phyloP scores from a whole-genome alignment of 2,329 filamentous ascomycete species.

The Cordyceps militaris region DNA sequence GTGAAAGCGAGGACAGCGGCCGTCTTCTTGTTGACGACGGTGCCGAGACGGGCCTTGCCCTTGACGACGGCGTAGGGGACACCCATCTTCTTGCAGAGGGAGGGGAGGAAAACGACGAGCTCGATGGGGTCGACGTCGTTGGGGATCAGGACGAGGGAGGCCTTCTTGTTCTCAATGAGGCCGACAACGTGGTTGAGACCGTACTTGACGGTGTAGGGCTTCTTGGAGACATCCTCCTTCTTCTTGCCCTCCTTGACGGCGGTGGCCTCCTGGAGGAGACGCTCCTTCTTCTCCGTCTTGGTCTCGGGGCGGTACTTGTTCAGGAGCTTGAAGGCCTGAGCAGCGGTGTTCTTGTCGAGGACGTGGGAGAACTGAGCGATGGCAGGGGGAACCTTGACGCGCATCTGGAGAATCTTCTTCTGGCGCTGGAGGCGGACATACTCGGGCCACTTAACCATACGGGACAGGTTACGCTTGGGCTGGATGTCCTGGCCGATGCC shows the following conservation, averaged over 20 bases:
- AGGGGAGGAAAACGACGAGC: constrained; percentile 97
- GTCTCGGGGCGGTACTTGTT: constrained; percentile 99
- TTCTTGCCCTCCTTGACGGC: constrained; percentile 99
- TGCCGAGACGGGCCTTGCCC: constrained; percentile 98
- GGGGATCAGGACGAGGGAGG: constrained; percentile 92
- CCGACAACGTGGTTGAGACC: constrained; percentile 99
- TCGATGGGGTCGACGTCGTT: constrained; percentile 99
- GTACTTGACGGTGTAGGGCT: constrained; percentile 99
- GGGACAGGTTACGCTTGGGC: constrained; percentile 87
- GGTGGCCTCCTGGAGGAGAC: constrained; percentile 94
- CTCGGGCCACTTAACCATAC: constrained; percentile 99
- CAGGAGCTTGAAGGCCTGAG: constrained; percentile 96
- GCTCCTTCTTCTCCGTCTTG: constrained; percentile 99
- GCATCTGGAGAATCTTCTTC: constrained; percentile 93
- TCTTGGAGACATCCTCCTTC: constrained; percentile 99
- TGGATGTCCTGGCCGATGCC: constrained; percentile 99
- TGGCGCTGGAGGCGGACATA: constrained; percentile 96
- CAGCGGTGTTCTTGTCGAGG: constrained; percentile 92
- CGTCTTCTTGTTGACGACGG: constrained; percentile 99
- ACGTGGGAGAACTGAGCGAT: constrained; percentile 97
- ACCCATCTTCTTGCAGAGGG: constrained; percentile 99
- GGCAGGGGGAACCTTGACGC: constrained; percentile 95
- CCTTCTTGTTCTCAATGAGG: constrained; percentile 99
- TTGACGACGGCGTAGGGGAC: constrained; percentile 98
- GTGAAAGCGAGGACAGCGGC: constrained; percentile 92